Conservation (phyloP, 2,329 filamentous ascomycete species). For the Ilyonectria mors-panacis region DNA sequence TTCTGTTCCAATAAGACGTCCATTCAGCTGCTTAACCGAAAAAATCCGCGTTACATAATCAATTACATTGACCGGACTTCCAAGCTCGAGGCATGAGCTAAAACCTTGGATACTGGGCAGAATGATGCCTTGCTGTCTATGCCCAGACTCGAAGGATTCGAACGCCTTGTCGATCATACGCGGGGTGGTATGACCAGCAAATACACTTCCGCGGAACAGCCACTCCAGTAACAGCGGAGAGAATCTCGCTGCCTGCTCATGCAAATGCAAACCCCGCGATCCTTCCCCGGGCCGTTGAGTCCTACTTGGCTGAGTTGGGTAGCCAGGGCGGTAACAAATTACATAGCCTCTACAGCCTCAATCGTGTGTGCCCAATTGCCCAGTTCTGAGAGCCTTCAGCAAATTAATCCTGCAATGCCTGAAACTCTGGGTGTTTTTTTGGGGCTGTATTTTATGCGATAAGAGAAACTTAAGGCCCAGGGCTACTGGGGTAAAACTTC, state of each 20-base stretch:
- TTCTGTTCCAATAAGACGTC: no score
- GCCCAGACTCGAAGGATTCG: neutral
- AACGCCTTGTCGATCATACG: neutral
- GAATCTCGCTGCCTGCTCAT: conserved; percentile 14
- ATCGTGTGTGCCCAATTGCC: neutral
- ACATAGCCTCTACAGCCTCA: neutral
- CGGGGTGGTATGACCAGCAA: neutral
- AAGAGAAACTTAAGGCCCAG: neutral
- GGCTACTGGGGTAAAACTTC: neutral
- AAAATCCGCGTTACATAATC: no score
- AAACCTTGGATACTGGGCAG: neutral
- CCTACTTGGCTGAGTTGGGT: neutral
- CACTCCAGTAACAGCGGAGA: conserved; percentile 5
- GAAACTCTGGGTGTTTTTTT: no score
- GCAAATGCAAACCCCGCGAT: neutral
- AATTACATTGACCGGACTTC: no score
- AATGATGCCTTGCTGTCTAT: neutral
- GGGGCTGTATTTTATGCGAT: neutral
- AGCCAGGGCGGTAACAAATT: neutral
- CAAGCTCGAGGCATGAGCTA: neutral
- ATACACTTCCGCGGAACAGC: neutral
- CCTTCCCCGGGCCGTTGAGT: neutral
- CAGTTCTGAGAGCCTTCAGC: no score
- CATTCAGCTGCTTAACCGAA: no score
- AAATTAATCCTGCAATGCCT: no score